These are phyloP conservation scores for Didymella arachidicola DNA, from an alignment of 2,329 filamentous ascomycete species.

Conservation along the genomic window DNA sequence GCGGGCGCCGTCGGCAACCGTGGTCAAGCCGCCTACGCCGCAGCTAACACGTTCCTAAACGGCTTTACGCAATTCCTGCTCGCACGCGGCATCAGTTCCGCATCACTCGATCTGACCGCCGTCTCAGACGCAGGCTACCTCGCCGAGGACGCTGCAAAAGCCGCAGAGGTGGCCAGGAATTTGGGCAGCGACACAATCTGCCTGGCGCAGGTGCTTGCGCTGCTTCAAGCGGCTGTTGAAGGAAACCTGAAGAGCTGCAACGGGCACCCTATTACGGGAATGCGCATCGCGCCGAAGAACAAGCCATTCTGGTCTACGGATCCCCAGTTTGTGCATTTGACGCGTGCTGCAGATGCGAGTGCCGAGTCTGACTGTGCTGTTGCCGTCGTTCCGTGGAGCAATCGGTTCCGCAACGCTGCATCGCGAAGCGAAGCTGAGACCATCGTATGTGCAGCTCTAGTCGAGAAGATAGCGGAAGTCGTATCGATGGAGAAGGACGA, in stretches of 20 bases:
- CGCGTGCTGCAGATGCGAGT: constrained; percentile 31
- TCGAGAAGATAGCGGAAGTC: constrained; percentile 39
- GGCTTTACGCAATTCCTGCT: constrained; percentile 33
- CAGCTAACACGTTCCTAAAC: constrained; percentile 43
- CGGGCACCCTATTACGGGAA: constrained; percentile 40
- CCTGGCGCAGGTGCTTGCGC: constrained; percentile 38
- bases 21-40: constrained; percentile 36
- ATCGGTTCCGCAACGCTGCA: constrained; percentile 32
- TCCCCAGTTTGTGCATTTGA: constrained; percentile 37
- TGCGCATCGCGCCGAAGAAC: constrained; percentile 34
- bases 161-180: constrained; percentile 35
- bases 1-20: constrained; percentile 28
- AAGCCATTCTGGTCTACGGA: constrained; percentile 41
- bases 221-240: constrained; percentile 32
- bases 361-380: constrained; percentile 20
- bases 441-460: constrained; percentile 32
- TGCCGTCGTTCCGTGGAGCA: constrained; percentile 31
- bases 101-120: constrained; percentile 38
- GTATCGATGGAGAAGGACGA: constrained; percentile 37
- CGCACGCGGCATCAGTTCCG: constrained; percentile 27
- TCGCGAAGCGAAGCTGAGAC: constrained; percentile 32
- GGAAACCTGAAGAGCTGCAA: constrained; percentile 35
- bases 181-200: constrained; percentile 37
- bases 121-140: constrained; percentile 40
- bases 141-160: constrained; percentile 34